Percentiles rank a stretch among this genome's conserved stretches.
phyloP scores from a whole-genome alignment of 768 basidiomycete genomes.

The Xanthoconium purpureum region DNA sequence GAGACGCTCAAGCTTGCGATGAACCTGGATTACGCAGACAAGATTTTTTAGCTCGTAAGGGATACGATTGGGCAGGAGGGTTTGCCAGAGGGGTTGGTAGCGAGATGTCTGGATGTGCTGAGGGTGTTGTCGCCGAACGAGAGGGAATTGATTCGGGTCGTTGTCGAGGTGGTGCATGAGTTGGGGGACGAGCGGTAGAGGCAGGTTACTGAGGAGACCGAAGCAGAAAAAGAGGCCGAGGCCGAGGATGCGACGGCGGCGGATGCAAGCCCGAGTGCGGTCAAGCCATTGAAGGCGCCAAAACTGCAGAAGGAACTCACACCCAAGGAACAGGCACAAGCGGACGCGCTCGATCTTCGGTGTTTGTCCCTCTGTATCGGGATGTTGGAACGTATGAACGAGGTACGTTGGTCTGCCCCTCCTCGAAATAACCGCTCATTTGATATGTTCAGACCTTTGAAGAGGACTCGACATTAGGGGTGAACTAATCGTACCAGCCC shows the following conservation, averaged over 20 bases:
- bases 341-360: constrained; percentile 66
- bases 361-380: constrained; percentile 77
- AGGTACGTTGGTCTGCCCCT: constrained; percentile 45
- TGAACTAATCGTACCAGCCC: constrained; percentile 87
- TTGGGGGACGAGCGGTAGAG: constrained; percentile 50
- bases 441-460: constrained; percentile 43
- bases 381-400: constrained; percentile 82
- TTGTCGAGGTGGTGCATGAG: constrained; percentile 85
- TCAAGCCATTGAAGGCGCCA: constrained; percentile 14
- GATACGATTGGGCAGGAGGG: constrained; percentile 74
- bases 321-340: constrained; percentile 54
- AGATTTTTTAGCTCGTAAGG: constrained; percentile 80
- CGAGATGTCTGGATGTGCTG: constrained; percentile 80
- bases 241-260: constrained; percentile 7
- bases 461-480: constrained; percentile 68
- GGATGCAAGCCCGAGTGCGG: constrained; percentile 25
- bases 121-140: constrained; percentile 69
- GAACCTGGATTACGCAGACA: constrained; percentile 86
- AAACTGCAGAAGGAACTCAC: constrained; percentile 41
- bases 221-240: constrained; percentile 29
- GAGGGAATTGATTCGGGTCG: constrained; percentile 80
- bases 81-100: constrained; percentile 68
- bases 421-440: background rate
- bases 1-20: constrained; percentile 80
- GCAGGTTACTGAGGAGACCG: constrained; percentile 40